Evolutionary conservation across 176 grass and related monocot species (phyloP).

Genomic region (Hordeum marinum): DNA sequence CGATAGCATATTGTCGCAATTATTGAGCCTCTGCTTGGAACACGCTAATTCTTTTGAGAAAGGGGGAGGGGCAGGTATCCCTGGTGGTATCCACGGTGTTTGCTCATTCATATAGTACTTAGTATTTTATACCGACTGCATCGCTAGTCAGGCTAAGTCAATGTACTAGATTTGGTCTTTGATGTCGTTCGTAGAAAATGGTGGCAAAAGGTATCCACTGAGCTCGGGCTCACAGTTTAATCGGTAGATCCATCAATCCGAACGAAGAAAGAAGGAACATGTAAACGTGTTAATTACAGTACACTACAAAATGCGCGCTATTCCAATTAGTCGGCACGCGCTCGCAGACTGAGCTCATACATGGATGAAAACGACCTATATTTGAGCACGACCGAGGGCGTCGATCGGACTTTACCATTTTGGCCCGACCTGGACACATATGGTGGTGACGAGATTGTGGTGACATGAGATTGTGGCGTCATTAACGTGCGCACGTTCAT

Average conservation of each 20-base stretch:
- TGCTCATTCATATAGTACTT: not conserved
- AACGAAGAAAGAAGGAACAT: not conserved
- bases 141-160: not conserved
- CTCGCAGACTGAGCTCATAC: not conserved
- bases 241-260: not conserved
- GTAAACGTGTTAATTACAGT: not conserved
- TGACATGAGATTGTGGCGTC: conserved; percentile 7
- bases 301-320: not conserved
- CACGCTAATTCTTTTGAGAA: not conserved
- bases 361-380: not conserved
- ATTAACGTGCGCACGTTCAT: not conserved
- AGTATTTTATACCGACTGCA: not conserved
- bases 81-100: not conserved
- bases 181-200: not conserved
- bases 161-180: not conserved
- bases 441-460: not conserved
- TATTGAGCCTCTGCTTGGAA: not conserved
- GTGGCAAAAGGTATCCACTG: not conserved
- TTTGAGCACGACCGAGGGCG: not conserved
- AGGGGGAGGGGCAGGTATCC: not conserved
- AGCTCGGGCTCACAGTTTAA: not conserved
- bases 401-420: not conserved
- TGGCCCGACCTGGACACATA: not conserved
- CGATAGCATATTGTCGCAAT: no score
- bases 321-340: not conserved